Base-by-base conservation (phyloP, 106 monocot genomes). In the Gastrodia elata region DNA sequence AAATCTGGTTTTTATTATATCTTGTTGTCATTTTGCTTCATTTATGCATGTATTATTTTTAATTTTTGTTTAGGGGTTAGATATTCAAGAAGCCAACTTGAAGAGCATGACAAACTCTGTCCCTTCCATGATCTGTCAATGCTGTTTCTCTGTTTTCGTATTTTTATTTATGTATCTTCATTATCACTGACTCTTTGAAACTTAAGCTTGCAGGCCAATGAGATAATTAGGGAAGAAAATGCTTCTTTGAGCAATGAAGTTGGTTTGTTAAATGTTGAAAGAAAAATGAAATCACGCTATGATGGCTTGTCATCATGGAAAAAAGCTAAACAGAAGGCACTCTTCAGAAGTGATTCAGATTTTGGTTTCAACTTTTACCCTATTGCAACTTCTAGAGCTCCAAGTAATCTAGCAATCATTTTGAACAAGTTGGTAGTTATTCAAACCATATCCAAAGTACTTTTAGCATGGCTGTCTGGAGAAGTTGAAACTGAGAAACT, bases 381-480 rank as follows among this genome's bases (percentile, higher is more conserved):
- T 69, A 38, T 56, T 39, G 42, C 82, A 64, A 70, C 75, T 41
- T 76, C 71, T 83, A 70, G 57, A 65, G 82, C 68, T 75, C 77
- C 76, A 33, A 70, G 34, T 34, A n/a, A 22, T 43, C 73, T 87
- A 24, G 74, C 78, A 3, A 77, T 77, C 64, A 41, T 32, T 26
- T 80, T 88, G 70, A 88, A 81, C 40, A 56, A 64, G 67, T 71
- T 94, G 79, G 38, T 81, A 24, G 81, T 88, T 20, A 68, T 92
- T 80, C 76, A 85, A 52, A 78, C 85, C 73, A 87, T 91, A 76
- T 77, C 57, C 71, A 59, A 80, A 64, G 76, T 81, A 18, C 18
- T 77, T 71, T 73, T 82, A 71, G 82, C 64, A 36, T 75, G 76
- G 68, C 77, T 77, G 58, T 57, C 59, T 26, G 41, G 71, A 71